These are phyloP conservation scores for Pleurotus ostreatus DNA, from an alignment of 768 basidiomycete genomes.

Conservation along the genomic window DNA sequence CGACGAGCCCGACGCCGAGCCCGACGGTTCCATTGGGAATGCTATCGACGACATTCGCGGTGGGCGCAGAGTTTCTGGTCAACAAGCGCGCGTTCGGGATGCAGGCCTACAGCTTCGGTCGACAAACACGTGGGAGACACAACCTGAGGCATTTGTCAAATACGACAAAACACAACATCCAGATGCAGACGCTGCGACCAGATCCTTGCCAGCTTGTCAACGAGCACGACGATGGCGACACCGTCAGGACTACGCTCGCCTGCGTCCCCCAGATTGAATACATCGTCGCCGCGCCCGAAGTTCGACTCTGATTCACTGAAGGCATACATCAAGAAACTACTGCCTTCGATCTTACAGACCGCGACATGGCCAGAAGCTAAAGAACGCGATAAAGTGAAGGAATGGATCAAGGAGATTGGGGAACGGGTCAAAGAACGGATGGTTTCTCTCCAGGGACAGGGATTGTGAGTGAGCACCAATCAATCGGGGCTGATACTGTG, in stretches of 20 bases:
- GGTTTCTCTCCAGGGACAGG: constrained; percentile 76
- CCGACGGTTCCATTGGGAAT: constrained; percentile 46
- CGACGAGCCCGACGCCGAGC: constrained; percentile 33
- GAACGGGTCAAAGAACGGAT: constrained; percentile 84
- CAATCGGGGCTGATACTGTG: constrained; percentile 8
- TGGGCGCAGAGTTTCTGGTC: constrained; percentile 5
- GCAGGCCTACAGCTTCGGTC: neutral
- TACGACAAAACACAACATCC: constrained; percentile 2
- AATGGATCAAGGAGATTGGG: constrained; percentile 81
- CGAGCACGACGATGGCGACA: constrained; percentile 17
- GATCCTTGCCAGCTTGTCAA: neutral
- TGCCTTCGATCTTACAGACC: constrained; percentile 63
- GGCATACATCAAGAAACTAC: constrained; percentile 78
- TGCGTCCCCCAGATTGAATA: constrained; percentile 55
- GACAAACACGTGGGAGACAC: constrained; percentile 6
- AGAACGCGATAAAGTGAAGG: constrained; percentile 66
- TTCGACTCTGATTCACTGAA: constrained; percentile 76
- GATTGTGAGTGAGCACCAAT: constrained; percentile 58
- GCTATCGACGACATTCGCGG: constrained; percentile 61
- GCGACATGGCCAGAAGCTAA: constrained; percentile 64
- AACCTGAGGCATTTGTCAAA: constrained; percentile 1
- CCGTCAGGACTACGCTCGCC: constrained; percentile 56
- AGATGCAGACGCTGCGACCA: too few species aligned
- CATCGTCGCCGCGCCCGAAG: constrained; percentile 50
- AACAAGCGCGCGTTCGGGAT: neutral